These are phyloP conservation scores for Penicillium sp. DNA, from an alignment of 2,329 filamentous ascomycete genomes.

Conservation along the genomic window DNA sequence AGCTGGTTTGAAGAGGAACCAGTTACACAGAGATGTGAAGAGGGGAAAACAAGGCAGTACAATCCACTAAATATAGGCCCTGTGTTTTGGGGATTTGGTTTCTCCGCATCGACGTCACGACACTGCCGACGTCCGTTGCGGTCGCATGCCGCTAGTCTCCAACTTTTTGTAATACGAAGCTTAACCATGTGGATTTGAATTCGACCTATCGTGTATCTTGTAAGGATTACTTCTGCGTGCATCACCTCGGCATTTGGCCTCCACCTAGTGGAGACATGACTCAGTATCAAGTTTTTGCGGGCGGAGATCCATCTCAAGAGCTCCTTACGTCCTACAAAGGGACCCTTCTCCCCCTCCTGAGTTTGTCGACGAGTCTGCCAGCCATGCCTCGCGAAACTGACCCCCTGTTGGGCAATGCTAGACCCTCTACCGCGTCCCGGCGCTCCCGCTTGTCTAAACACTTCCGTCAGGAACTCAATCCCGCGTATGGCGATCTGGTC, in stretches of 20 bases:
- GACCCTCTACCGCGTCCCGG: neutral
- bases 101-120: conserved; percentile 2
- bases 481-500: conserved; percentile 65
- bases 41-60: neutral
- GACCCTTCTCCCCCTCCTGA: neutral
- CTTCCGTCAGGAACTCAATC: conserved; percentile 50
- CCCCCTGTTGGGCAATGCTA: conserved; percentile 11
- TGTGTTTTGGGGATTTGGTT: neutral
- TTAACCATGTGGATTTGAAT: no score
- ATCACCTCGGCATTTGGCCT: neutral
- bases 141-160: neutral
- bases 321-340: neutral
- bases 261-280: neutral
- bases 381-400: conserved; percentile 14
- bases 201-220: neutral
- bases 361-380: neutral
- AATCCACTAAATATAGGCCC: neutral
- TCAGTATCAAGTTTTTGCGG: neutral
- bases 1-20: neutral
- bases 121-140: neutral
- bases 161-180: no score
- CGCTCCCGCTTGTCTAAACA: conserved; percentile 3
- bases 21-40: neutral
- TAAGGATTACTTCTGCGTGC: neutral
- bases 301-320: neutral